These are phyloP conservation scores for Fusarium udum DNA, from an alignment of 2,329 filamentous ascomycete genomes.

Conservation along the genomic window DNA sequence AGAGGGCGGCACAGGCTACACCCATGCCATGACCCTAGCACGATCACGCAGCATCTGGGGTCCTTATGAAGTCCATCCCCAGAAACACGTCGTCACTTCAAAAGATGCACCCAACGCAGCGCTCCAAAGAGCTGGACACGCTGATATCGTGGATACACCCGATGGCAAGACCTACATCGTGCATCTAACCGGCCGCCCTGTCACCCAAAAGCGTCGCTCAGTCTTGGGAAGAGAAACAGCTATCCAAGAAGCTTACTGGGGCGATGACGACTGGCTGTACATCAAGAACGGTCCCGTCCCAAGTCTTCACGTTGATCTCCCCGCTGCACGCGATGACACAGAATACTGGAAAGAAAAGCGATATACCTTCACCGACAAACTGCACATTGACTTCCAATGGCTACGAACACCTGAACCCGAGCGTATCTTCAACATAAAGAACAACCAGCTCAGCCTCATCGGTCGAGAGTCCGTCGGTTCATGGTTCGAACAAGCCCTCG, in stretches of 20 bases:
- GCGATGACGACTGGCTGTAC: constrained; percentile 69
- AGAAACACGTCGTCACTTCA: constrained; percentile 65
- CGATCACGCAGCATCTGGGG: constrained; percentile 64
- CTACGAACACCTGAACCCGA: constrained; percentile 64
- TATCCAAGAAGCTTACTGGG: constrained; percentile 69
- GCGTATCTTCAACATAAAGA: constrained; percentile 57
- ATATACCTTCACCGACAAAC: constrained; percentile 57
- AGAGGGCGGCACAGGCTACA: constrained; percentile 68
- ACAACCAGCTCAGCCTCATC: constrained; percentile 55
- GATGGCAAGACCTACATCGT: constrained; percentile 64
- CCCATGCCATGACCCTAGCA: constrained; percentile 69
- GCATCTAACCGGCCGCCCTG: constrained; percentile 62
- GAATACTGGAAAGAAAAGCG: constrained; percentile 60
- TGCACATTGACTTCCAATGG: constrained; percentile 67
- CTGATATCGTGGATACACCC: constrained; percentile 63
- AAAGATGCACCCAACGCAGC: constrained; percentile 60
- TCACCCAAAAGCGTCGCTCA: constrained; percentile 60
- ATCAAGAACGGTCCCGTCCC: constrained; percentile 67
- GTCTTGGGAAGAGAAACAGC: constrained; percentile 65
- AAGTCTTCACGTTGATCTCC: constrained; percentile 62
- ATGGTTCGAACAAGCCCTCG: constrained; percentile 67
- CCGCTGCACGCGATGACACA: constrained; percentile 56
- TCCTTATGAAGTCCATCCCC: constrained; percentile 68
- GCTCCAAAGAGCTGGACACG: constrained; percentile 63
- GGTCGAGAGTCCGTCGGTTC: constrained; percentile 65